Evolutionary conservation across 73 alveolate genomes (phyloP).

Genomic region (Chromera velia): DNA sequence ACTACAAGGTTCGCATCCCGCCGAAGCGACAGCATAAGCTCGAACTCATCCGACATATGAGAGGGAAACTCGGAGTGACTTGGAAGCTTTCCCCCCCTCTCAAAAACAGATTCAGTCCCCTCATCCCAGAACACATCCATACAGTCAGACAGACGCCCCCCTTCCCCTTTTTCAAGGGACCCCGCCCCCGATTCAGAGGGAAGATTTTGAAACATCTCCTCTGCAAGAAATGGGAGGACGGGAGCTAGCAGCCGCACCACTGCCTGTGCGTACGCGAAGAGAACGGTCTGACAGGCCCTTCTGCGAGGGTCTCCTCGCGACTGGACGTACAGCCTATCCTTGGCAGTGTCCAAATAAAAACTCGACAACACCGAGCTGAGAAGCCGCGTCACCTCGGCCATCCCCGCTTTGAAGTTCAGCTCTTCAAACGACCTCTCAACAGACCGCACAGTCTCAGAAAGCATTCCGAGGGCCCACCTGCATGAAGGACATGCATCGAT

Average conservation of each 20-base stretch:
- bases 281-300: background rate
- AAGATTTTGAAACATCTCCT: slow-evolving; percentile 34
- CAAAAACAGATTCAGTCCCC: too few species aligned
- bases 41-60: too few species aligned
- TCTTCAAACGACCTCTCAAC: too few species aligned
- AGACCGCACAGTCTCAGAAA: too few species aligned
- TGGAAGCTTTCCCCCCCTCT: too few species aligned
- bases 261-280: background rate
- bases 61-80: too few species aligned
- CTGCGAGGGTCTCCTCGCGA: background rate
- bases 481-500: background rate
- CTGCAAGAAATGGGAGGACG: slow-evolving; percentile 24
- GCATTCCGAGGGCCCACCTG: background rate
- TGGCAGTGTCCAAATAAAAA: slow-evolving; percentile 17
- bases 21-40: too few species aligned
- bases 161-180: too few species aligned
- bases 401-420: background rate
- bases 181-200: background rate
- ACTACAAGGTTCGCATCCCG: too few species aligned
- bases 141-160: too few species aligned
- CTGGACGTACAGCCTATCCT: slow-evolving; percentile 11
- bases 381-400: background rate
- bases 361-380: background rate
- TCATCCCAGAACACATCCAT: too few species aligned
- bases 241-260: background rate